Evolutionary conservation across 2,329 filamentous ascomycete species (phyloP).

Genomic region (Albifimbria verrucaria): DNA sequence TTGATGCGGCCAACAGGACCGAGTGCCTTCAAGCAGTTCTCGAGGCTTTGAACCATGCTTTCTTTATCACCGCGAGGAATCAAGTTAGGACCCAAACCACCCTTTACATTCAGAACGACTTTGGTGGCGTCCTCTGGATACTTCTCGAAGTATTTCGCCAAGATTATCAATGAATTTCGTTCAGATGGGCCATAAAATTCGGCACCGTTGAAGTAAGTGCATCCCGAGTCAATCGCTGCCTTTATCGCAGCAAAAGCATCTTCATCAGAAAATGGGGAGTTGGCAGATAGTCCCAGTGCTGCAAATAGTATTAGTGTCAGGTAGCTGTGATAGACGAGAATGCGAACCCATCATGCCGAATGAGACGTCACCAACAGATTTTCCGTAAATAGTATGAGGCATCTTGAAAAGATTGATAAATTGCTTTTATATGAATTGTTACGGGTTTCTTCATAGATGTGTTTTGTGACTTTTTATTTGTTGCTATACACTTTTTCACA

Average conservation of each 20-base stretch:
- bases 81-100: slow-evolving; percentile 36
- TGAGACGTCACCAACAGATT: slow-evolving; percentile 19
- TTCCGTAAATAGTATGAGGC: slow-evolving; percentile 17
- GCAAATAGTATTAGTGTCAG: slow-evolving; percentile 5
- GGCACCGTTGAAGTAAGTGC: slow-evolving; percentile 53
- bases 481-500: too few relatives aligned
- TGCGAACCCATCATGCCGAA: slow-evolving; percentile 21
- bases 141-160: slow-evolving; percentile 57
- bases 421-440: too few relatives aligned
- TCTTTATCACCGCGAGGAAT: slow-evolving; percentile 46
- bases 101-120: slow-evolving; percentile 60
- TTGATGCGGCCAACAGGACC: slow-evolving; percentile 44
- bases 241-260: slow-evolving; percentile 50
- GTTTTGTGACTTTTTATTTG: too few relatives aligned
- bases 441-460: too few relatives aligned
- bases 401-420: slow-evolving; percentile 14
- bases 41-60: slow-evolving; percentile 50
- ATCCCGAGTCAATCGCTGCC: slow-evolving; percentile 40
- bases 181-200: slow-evolving; percentile 58
- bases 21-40: slow-evolving; percentile 44
- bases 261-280: slow-evolving; percentile 21
- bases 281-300: slow-evolving; percentile 19
- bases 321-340: slow-evolving; percentile 1
- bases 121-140: slow-evolving; percentile 59
- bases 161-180: slow-evolving; percentile 51